Base-by-base conservation (phyloP, 768 basidiomycete genomes). In the Mycena haematopus region DNA sequence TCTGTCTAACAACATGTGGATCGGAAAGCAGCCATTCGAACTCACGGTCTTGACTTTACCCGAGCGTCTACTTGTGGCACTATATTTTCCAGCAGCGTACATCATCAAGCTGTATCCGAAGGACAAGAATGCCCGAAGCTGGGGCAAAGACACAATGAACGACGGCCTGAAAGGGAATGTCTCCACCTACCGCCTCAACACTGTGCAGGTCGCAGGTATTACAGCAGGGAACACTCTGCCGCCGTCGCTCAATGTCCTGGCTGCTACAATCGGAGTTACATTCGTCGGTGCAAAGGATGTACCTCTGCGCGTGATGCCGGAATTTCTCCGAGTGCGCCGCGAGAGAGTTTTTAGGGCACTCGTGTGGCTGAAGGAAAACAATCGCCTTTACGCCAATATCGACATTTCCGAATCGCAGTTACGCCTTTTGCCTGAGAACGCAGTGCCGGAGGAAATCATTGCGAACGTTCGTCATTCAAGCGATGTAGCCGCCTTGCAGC, bases 351-450 rank as follows among this genome's bases (percentile, higher is more conserved):
- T 19, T 22, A 3, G 11, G 7, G 44, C 44, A 11, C n/a, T 45
- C 3, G 2, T 19, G 5, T 80, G 79, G 77, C 56, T 79, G 36
- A 80, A 78, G 56, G 53, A 25, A 1, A 65, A 80, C 58, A 81
- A 81, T 58, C 54, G 66, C 0, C 58, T 65, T 14, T 77, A 76
- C 58, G 69, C 63, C 0, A 40, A 75, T 38, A 71, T 79, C 13
- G 53, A 67, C 0, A 75, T 80, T 4, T 47, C 56, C 44, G 36
- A 38, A 0, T 53, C 49, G 7, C 55, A 60, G 0, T 36, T 80
- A 6, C 14, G 9, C 10, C 10, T 19, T 2, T 65, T 80, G 10
- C 78, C 75, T 2, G 71, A 73, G 10, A 73, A 78, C 42, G 72
- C 72, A 52, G 67, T 80, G 0, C 80, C 79, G 1, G 33, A 62